A percentile compares a stretch with the other conserved stretches of the same genome.
These are phyloP conservation scores for Colletotrichum tofieldiae DNA, from an alignment of 2,329 filamentous ascomycete species.

Conservation along the genomic window DNA sequence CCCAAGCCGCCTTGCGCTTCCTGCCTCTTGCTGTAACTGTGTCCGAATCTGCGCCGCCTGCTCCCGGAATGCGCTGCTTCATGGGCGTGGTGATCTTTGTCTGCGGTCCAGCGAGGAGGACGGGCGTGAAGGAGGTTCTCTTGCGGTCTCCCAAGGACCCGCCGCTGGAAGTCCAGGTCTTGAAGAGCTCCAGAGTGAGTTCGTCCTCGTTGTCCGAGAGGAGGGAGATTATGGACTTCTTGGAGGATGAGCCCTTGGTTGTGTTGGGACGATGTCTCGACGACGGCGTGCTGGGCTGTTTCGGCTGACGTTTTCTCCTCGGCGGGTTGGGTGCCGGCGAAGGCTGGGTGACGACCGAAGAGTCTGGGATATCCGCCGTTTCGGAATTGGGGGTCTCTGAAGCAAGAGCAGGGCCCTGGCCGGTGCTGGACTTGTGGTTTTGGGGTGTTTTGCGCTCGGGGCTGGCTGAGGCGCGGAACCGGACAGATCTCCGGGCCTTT, in stretches of 20 bases:
- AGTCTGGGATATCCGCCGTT: background rate
- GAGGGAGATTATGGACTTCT: constrained; percentile 60
- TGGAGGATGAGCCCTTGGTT: constrained; percentile 47
- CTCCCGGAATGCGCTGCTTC: constrained; percentile 12
- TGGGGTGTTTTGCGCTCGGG: background rate
- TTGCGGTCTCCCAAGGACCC: background rate
- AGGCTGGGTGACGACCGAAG: background rate
- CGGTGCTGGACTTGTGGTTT: background rate
- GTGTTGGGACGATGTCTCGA: background rate
- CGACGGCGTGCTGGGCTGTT: constrained; percentile 5
- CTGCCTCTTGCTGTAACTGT: background rate
- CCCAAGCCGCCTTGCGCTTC: constrained; percentile 38
- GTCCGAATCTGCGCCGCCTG: background rate
- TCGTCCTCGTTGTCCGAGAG: constrained; percentile 57
- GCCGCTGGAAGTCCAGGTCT: constrained; percentile 43
- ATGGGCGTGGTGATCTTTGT: constrained; percentile 35
- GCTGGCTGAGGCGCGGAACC: background rate
- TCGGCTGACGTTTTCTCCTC: background rate
- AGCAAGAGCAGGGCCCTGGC: too few relatives aligned
- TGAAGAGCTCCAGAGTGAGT: constrained; percentile 53
- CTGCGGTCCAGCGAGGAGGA: constrained; percentile 20
- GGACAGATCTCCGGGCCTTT: background rate
- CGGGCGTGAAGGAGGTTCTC: constrained; percentile 14
- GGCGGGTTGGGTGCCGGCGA: background rate
- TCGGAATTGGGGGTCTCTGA: too few relatives aligned